phyloP scores from a whole-genome alignment of 177 flowering plant species.

The Vitis hybrid region DNA sequence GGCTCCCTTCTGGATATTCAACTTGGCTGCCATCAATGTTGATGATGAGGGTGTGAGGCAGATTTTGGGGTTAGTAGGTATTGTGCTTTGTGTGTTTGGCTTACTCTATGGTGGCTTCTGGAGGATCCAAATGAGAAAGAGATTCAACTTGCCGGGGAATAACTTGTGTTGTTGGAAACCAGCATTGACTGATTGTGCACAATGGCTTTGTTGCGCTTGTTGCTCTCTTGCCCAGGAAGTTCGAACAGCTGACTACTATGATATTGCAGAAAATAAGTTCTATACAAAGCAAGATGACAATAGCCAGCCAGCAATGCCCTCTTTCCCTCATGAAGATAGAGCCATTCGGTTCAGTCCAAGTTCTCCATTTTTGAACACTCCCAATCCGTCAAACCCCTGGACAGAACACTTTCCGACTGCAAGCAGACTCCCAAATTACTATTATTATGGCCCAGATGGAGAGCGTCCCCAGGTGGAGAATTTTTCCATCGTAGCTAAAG shows the following conservation, averaged over 20 bases:
- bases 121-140: slow-evolving; percentile 95
- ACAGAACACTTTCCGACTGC: neutral
- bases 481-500: neutral
- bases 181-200: slow-evolving; percentile 60
- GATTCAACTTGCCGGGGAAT: slow-evolving; percentile 67
- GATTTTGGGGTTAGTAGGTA: slow-evolving; percentile 55
- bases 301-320: slow-evolving; percentile 1
- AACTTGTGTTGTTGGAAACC: slow-evolving; percentile 62
- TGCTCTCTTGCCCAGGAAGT: slow-evolving; percentile 94
- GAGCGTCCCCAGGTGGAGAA: neutral
- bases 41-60: slow-evolving; percentile 59
- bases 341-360: neutral
- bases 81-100: slow-evolving; percentile 76
- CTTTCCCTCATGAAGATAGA: slow-evolving; percentile 15
- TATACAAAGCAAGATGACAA: slow-evolving; percentile 8
- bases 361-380: slow-evolving; percentile 7
- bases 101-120: slow-evolving; percentile 94
- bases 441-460: slow-evolving; percentile 8
- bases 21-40: slow-evolving; percentile 77
- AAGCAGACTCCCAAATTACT: slow-evolving; percentile 2
- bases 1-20: slow-evolving; percentile 91
- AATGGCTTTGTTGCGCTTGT: slow-evolving; percentile 92
- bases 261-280: slow-evolving; percentile 47
- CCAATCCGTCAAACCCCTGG: neutral
- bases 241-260: slow-evolving; percentile 74